phyloP scores from a whole-genome alignment of 2,329 filamentous ascomycete species.

The Aspergillus eucalypticola region DNA sequence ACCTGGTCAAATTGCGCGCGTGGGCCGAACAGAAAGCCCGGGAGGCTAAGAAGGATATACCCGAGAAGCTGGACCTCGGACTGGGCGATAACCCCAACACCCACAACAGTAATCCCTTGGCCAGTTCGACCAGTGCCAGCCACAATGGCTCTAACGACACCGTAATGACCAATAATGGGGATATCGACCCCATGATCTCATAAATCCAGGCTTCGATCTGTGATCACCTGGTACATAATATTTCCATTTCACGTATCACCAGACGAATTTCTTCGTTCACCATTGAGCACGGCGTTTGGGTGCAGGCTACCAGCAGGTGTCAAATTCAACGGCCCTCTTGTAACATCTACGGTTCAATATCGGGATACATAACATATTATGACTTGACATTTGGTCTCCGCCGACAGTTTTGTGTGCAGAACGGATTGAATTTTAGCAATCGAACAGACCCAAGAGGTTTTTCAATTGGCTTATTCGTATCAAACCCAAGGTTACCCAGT shows the following conservation, averaged over 20 bases:
- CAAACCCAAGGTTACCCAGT: too few relatives aligned
- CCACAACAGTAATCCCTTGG: slow-evolving; percentile 27
- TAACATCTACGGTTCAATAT: background rate
- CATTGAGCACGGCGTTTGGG: slow-evolving; percentile 4
- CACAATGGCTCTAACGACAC: slow-evolving; percentile 41
- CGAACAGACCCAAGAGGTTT: too few relatives aligned
- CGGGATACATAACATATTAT: too few relatives aligned
- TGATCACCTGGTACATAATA: background rate
- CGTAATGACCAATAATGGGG: slow-evolving; percentile 44
- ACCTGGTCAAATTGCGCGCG: slow-evolving; percentile 75
- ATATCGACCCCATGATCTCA: slow-evolving; percentile 44
- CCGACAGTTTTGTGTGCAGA: too few relatives aligned
- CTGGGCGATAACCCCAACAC: slow-evolving; percentile 34
- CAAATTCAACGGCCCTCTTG: background rate
- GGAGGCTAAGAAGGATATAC: slow-evolving; percentile 49
- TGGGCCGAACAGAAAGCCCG: slow-evolving; percentile 73
- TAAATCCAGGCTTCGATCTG: slow-evolving; percentile 24
- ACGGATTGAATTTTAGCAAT: too few relatives aligned
- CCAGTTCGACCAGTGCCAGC: slow-evolving; percentile 20
- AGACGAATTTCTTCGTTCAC: slow-evolving; percentile 2
- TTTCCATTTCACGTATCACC: background rate
- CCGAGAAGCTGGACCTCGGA: slow-evolving; percentile 48
- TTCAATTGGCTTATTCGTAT: too few relatives aligned
- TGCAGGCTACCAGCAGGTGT: background rate
- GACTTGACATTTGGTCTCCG: too few relatives aligned